A percentile compares a stretch with the other conserved stretches of the same genome.
Evolutionary conservation across 495 filamentous ascomycete genomes (phyloP).

Genomic region (Lasiosphaeria miniovina): DNA sequence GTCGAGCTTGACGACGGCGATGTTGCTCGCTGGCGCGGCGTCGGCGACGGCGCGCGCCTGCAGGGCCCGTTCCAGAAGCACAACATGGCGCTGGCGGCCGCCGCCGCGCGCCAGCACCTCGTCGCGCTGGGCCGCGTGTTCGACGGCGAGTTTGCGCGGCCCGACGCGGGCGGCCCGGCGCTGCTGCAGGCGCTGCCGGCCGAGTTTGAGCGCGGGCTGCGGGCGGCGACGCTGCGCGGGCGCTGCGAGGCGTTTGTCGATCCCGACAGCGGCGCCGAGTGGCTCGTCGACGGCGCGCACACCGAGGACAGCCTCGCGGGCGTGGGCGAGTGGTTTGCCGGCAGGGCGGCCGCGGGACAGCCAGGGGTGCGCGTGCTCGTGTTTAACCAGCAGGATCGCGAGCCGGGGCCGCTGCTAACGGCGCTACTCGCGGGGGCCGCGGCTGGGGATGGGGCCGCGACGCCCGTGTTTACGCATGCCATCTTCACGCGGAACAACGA

Average conservation of each 20-base stretch:
- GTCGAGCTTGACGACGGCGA: slow-evolving; percentile 34
- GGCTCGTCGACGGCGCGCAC: slow-evolving; percentile 90
- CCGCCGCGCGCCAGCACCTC: slow-evolving; percentile 41
- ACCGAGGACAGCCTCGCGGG: slow-evolving; percentile 76
- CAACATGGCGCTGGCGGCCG: slow-evolving; percentile 44
- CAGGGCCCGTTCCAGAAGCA: slow-evolving; percentile 44
- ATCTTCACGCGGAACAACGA: slow-evolving; percentile 45
- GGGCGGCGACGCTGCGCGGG: slow-evolving; percentile 63
- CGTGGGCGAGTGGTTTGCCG: slow-evolving; percentile 70
- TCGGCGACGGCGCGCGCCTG: slow-evolving; percentile 23
- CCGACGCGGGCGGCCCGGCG: slow-evolving; percentile 3
- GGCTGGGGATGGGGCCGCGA: neutral
- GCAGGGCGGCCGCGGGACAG: slow-evolving; percentile 28
- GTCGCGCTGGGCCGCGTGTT: slow-evolving; percentile 15
- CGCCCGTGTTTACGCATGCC: slow-evolving; percentile 31
- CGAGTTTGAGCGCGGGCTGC: slow-evolving; percentile 65
- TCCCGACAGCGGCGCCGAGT: slow-evolving; percentile 47
- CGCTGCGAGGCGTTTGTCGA: slow-evolving; percentile 69
- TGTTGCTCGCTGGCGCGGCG: slow-evolving; percentile 37
- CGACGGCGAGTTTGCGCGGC: slow-evolving; percentile 18
- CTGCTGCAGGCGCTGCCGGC: slow-evolving; percentile 22
- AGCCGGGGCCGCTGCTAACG: slow-evolving; percentile 57
- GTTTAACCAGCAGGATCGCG: slow-evolving; percentile 92
- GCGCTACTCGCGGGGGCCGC: slow-evolving; percentile 40
- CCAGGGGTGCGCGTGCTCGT: slow-evolving; percentile 54